Evolutionary conservation across 23 red algal genomes (phyloP).

Genomic region (Gracilariopsis chorda): DNA sequence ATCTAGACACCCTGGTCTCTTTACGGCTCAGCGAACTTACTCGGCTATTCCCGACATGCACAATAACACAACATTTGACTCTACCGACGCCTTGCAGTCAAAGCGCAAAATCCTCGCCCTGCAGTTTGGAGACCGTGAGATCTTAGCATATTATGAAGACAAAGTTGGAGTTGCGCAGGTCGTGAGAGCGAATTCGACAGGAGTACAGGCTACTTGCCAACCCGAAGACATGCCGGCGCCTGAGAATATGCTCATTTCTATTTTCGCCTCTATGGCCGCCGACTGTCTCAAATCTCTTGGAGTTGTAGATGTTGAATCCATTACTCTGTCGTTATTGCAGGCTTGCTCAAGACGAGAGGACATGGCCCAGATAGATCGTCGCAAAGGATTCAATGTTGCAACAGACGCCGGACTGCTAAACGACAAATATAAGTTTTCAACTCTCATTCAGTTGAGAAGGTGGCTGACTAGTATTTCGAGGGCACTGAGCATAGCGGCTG

Average conservation of each 20-base stretch:
- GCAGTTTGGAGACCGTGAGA: neutral
- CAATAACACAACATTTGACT: neutral
- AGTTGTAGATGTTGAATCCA: neutral
- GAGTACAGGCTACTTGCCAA: neutral
- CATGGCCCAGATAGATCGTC: neutral
- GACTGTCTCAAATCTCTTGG: neutral
- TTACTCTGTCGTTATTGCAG: neutral
- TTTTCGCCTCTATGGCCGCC: neutral
- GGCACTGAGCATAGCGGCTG: neutral
- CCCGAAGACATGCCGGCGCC: neutral
- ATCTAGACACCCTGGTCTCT: neutral
- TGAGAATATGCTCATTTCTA: neutral
- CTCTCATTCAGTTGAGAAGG: neutral
- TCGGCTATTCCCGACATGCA: neutral
- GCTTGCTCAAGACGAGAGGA: neutral
- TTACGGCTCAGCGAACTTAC: neutral
- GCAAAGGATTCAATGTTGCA: neutral
- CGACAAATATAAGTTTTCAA: neutral
- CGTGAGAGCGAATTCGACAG: neutral
- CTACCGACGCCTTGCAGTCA: neutral
- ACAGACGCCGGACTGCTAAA: neutral
- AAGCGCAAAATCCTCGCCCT: neutral
- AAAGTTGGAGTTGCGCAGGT: neutral
- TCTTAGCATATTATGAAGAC: neutral
- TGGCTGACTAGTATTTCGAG: neutral